These are phyloP conservation scores for Arthrobotrys iridis DNA, from an alignment of 2,329 filamentous ascomycete species.

Conservation along the genomic window DNA sequence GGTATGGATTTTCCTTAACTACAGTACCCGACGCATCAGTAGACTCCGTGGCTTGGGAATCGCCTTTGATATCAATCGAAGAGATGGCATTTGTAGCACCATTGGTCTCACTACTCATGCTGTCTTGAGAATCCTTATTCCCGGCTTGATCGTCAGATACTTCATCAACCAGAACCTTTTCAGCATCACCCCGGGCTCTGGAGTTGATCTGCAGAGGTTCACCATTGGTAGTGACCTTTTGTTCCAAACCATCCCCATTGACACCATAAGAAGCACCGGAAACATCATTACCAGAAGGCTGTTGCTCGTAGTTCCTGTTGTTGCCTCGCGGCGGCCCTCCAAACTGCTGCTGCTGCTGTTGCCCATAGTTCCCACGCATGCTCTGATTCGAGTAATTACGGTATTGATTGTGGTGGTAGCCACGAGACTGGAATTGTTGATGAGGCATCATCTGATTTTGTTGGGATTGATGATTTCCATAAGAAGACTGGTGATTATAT, in stretches of 20 bases:
- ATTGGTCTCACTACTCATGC: conserved; percentile 53
- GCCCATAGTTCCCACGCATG: conserved; percentile 54
- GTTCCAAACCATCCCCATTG: conserved; percentile 43
- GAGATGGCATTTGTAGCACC: conserved; percentile 54
- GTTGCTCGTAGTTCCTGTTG: conserved; percentile 48
- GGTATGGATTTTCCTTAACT: conserved; percentile 59
- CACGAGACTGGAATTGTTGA: conserved; percentile 55
- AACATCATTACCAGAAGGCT: conserved; percentile 46
- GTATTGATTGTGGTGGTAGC: conserved; percentile 54
- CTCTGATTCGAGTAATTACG: conserved; percentile 54
- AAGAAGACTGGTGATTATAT: conserved; percentile 59
- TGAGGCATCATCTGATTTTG: conserved; percentile 55
- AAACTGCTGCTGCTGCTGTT: conserved; percentile 47
- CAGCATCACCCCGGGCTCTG: conserved; percentile 35
- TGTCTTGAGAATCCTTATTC: conserved; percentile 40
- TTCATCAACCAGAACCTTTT: conserved; percentile 46
- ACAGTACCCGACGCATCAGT: conserved; percentile 51
- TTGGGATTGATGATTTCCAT: conserved; percentile 58
- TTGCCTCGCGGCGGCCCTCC: conserved; percentile 42
- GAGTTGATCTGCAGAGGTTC: conserved; percentile 11
- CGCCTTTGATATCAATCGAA: conserved; percentile 48
- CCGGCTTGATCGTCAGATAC: conserved; percentile 28
- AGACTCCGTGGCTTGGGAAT: conserved; percentile 37
- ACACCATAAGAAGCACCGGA: conserved; percentile 24
- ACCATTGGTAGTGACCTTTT: conserved; percentile 35